These are phyloP conservation scores for Takashimella koratensis DNA, from an alignment of 1,284 basidiomycete species.

Conservation along the genomic window DNA sequence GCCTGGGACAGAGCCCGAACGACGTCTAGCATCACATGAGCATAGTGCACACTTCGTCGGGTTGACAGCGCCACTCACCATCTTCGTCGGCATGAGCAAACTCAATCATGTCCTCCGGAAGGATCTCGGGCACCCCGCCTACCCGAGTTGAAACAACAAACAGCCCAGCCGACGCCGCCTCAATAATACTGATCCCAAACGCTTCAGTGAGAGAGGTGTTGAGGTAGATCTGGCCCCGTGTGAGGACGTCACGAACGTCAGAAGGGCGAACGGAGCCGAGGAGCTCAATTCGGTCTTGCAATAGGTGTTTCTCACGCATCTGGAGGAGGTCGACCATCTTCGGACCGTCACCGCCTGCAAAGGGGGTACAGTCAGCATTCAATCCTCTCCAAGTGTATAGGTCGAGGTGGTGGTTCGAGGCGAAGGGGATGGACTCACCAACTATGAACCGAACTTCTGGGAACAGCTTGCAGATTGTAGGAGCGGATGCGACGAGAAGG, in stretches of 20 bases:
- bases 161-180: slow-evolving; percentile 90
- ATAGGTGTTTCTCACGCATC: slow-evolving; percentile 83
- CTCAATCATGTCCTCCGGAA: slow-evolving; percentile 89
- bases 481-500: slow-evolving; percentile 85
- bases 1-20: slow-evolving; percentile 77
- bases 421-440: slow-evolving; percentile 37
- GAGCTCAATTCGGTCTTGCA: slow-evolving; percentile 87
- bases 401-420: background rate
- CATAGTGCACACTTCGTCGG: background rate
- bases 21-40: slow-evolving; percentile 61
- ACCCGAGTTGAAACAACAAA: slow-evolving; percentile 93
- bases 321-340: slow-evolving; percentile 93
- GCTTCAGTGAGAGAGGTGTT: slow-evolving; percentile 95
- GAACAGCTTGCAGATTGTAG: slow-evolving; percentile 78
- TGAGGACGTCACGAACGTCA: slow-evolving; percentile 79
- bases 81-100: slow-evolving; percentile 87
- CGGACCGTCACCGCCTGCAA: slow-evolving; percentile 81
- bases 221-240: slow-evolving; percentile 83
- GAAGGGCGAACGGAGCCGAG: slow-evolving; percentile 75
- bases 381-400: background rate
- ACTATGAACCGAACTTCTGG: slow-evolving; percentile 84
- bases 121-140: slow-evolving; percentile 91
- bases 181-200: slow-evolving; percentile 93
- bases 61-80: no score
- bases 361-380: background rate